Conservation (phyloP, 352 stramenopile species). For the Albugo candida region DNA sequence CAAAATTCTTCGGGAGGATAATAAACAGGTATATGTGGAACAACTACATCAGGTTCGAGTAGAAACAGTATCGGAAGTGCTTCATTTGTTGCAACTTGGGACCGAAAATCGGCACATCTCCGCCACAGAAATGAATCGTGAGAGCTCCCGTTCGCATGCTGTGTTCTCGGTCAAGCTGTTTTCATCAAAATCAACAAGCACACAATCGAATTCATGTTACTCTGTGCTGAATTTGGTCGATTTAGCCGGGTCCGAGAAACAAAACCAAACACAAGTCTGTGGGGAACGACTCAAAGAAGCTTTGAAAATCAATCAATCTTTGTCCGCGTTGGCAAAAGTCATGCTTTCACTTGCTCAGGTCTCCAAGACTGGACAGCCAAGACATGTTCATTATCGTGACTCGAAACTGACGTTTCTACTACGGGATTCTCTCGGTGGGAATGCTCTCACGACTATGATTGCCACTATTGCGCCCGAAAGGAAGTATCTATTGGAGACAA, state of each 20-base stretch:
- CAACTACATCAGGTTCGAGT: conserved; percentile 47
- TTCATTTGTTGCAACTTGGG: conserved; percentile 54
- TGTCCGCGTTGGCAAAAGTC: conserved; percentile 75
- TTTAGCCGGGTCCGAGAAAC: conserved; percentile 75
- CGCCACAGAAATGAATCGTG: conserved; percentile 94
- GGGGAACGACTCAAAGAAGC: conserved; percentile 77
- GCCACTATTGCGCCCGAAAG: conserved; percentile 61
- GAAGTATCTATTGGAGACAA: conserved; percentile 69
- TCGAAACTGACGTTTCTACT: conserved; percentile 74
- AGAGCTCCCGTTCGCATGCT: conserved; percentile 90
- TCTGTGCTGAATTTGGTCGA: conserved; percentile 68
- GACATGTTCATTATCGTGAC: conserved; percentile 73
- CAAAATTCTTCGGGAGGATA: conserved; percentile 62
- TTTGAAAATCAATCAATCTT: conserved; percentile 79
- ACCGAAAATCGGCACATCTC: conserved; percentile 84
- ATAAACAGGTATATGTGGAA: conserved; percentile 66
- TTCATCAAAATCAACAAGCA: conserved; percentile 33
- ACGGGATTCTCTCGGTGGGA: conserved; percentile 62
- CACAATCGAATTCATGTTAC: conserved; percentile 33
- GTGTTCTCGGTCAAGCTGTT: conserved; percentile 94
- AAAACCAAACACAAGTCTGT: conserved; percentile 53
- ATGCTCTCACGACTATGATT: conserved; percentile 74
- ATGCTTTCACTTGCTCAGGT: conserved; percentile 79
- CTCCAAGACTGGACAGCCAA: conserved; percentile 41
- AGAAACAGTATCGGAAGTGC: conserved; percentile 32